phyloP scores from a whole-genome alignment of 495 filamentous ascomycete genomes.

The Trypethelium eluteriae region DNA sequence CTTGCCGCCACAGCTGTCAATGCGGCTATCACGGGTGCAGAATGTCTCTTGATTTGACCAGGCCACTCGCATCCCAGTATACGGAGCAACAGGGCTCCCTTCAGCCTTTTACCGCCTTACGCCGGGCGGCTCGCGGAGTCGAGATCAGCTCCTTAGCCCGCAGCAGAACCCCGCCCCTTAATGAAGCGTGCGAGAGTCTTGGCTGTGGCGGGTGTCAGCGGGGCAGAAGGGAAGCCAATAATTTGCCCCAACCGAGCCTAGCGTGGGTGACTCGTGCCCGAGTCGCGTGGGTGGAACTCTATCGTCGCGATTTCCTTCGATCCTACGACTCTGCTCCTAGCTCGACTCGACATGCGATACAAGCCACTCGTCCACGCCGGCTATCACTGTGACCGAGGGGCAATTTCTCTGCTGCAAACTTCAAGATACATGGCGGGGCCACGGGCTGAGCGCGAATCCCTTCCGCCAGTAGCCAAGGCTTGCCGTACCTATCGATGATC shows the following conservation, averaged over 20 bases:
- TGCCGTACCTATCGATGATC: not conserved
- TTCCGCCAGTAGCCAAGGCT: not conserved
- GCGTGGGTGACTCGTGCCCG: constrained; percentile 2
- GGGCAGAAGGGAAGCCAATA: constrained; percentile 10
- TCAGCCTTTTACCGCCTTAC: constrained; percentile 9
- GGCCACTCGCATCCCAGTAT: not conserved
- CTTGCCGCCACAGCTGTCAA: not conserved
- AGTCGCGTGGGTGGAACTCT: constrained; percentile 10
- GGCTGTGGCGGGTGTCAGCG: constrained; percentile 11
- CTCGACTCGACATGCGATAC: not conserved
- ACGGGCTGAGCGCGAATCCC: not conserved
- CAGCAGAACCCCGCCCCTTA: constrained; percentile 2
- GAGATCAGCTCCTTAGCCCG: constrained; percentile 11
- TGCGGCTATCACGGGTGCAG: constrained; percentile 7
- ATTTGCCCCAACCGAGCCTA: not conserved
- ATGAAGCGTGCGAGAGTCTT: not conserved
- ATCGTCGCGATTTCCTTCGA: constrained; percentile 5
- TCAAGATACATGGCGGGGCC: not conserved
- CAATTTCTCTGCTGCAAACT: not conserved
- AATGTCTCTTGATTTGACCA: constrained; percentile 5
- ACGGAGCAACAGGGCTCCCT: not conserved
- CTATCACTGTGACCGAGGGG: constrained; percentile 1
- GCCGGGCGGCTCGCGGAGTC: constrained; percentile 10
- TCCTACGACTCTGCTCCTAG: constrained; percentile 5
- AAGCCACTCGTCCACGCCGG: not conserved